Base-by-base conservation (phyloP, 1,284 basidiomycete genomes). In the Schizophyllum commune region DNA sequence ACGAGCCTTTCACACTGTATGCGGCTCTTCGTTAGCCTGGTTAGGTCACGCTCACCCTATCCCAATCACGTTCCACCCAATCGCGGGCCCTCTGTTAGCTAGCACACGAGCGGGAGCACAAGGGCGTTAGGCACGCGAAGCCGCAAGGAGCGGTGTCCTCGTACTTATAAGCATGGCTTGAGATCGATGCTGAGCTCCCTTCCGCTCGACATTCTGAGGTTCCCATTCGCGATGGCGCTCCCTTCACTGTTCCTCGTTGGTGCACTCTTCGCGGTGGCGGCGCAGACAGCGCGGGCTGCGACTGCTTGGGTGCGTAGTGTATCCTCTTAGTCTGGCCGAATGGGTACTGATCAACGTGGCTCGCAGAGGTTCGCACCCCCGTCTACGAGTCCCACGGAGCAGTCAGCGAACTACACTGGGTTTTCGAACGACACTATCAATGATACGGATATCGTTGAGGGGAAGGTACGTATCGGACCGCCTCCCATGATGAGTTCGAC, bases 371-470 rank as follows among this genome's bases (percentile, higher is more conserved):
- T 55, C 53, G 53, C 11, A 13, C 53, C 53, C 11, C 53, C 53
- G 13, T 55, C 53, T 32, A 21, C 20, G 20, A 20, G 55, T 51
- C 77, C 77, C 4, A 60, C 66, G 8, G 65, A 64, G 54, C 64
- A 68, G 52, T 72, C 70, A 5, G 52, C 61, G 60, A 63, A 63
- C 33, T 63, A 63, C 54, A 60, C 62, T 52, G 11, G 20, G n/a
- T 63, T 63, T 52, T 63, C 62, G 6, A 63, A 63, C 27, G 55
- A 33, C 6, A 63, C 57, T 0, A 52, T 63, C 2, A 52, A 57
- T 15, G 57, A 61, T 51, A 61, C 20, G 57, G 17, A n/a, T 2
- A 32, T 32, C 1, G 51, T 54, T 1, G 55, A 58, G 13, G 62
- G 62, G 13, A 61, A 61, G 60, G 39, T 47, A 13, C 34, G 34